Conservation (phyloP, 768 basidiomycete species). For the Tephrocybe sp. region DNA sequence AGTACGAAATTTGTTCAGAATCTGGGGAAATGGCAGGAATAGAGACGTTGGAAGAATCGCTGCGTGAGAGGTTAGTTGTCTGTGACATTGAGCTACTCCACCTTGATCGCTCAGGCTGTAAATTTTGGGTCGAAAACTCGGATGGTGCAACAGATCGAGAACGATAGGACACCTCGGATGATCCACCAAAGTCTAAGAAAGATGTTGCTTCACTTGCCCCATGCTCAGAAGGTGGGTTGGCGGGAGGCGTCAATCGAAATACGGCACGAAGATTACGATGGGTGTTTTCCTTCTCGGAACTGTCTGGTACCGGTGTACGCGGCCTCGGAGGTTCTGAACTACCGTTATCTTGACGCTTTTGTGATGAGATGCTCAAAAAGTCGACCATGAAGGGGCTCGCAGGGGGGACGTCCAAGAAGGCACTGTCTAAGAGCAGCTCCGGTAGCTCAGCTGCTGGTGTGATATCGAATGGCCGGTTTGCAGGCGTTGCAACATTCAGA, state of each 20-base stretch:
- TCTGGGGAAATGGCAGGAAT: conserved; percentile 13
- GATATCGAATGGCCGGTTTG: conserved; percentile 6
- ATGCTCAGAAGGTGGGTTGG: conserved; percentile 14
- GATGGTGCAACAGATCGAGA: conserved; percentile 20
- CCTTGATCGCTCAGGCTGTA: conserved; percentile 27
- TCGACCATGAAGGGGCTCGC: conserved; percentile 14
- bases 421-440: neutral
- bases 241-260: conserved; percentile 29
- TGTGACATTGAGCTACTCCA: conserved; percentile 36
- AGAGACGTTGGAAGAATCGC: conserved; percentile 10
- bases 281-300: conserved; percentile 19
- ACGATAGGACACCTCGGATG: conserved; percentile 28
- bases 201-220: conserved; percentile 29
- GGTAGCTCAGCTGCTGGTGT: conserved; percentile 3
- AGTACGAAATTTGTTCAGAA: conserved; percentile 27
- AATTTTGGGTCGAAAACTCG: conserved; percentile 3
- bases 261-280: conserved; percentile 9
- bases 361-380: conserved; percentile 3
- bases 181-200: conserved; percentile 38
- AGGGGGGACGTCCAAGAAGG: conserved; percentile 7
- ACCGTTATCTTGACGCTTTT: neutral
- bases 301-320: conserved; percentile 4
- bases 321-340: conserved; percentile 18
- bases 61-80: conserved; percentile 11
- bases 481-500: conserved; percentile 14